These are phyloP conservation scores for Kodamaea sp. DNA, from an alignment of 1,139 yeast genomes.

Conservation along the genomic window DNA sequence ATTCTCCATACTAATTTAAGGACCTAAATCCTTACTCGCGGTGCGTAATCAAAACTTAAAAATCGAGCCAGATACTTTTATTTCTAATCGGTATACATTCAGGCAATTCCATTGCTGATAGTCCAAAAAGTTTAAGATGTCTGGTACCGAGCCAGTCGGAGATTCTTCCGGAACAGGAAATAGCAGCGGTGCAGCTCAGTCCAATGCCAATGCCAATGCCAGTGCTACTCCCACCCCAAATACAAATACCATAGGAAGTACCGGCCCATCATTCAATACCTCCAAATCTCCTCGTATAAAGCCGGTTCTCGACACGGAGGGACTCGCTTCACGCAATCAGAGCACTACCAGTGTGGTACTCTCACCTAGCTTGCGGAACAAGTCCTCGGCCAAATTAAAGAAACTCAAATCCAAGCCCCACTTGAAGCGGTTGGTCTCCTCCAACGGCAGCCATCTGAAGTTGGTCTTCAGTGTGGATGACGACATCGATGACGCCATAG, in stretches of 20 bases:
- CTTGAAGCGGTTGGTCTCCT: slow-evolving; percentile 23
- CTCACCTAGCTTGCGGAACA: slow-evolving; percentile 14
- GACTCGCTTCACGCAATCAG: slow-evolving; percentile 6
- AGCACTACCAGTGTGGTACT: slow-evolving; percentile 12
- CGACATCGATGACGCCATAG: slow-evolving; percentile 46
- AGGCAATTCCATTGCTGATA: no score
- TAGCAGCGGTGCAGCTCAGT: neutral
- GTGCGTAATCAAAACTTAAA: no score
- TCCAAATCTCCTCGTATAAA: slow-evolving; percentile 9
- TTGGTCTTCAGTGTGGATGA: slow-evolving; percentile 74
- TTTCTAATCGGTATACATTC: no score
- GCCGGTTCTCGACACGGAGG: slow-evolving; percentile 6
- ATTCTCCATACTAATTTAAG: no score
- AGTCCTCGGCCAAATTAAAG: slow-evolving; percentile 15
- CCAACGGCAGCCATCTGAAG: slow-evolving; percentile 26
- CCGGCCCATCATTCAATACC: no score
- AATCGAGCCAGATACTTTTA: no score
- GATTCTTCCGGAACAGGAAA: neutral
- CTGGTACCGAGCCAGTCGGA: no score
- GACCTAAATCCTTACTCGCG: no score
- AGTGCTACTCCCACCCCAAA: neutral
- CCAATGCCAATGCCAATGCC: neutral
- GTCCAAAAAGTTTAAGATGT: no score
- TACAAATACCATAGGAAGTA: neutral
- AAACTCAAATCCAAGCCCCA: slow-evolving; percentile 24